phyloP scores from a whole-genome alignment of 2,329 filamentous ascomycete species.

The Stachybotrys elegans region DNA sequence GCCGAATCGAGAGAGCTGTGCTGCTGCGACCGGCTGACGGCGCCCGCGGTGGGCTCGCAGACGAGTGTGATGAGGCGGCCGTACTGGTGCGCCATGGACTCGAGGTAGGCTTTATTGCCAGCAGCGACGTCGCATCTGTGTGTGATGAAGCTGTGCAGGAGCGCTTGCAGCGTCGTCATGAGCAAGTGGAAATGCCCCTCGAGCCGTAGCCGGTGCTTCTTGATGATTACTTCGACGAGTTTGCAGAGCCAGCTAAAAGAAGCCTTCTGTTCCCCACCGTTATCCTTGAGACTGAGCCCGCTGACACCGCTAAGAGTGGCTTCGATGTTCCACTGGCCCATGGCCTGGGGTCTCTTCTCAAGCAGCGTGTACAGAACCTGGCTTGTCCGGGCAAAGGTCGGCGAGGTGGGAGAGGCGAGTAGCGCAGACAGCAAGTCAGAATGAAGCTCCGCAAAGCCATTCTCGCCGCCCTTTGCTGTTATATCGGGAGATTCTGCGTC shows the following conservation, averaged over 20 bases:
- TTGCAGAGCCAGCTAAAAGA: slow-evolving; percentile 45
- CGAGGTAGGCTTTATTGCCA: slow-evolving; percentile 23
- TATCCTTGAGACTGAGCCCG: slow-evolving; percentile 23
- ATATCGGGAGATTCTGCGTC: slow-evolving; percentile 24
- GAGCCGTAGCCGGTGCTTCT: slow-evolving; percentile 55
- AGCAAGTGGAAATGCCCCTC: slow-evolving; percentile 59
- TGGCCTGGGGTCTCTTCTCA: slow-evolving; percentile 42
- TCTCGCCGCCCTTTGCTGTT: slow-evolving; percentile 19
- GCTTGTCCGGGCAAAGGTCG: slow-evolving; percentile 32
- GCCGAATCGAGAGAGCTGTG: slow-evolving; percentile 50
- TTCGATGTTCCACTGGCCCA: slow-evolving; percentile 57
- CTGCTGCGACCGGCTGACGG: slow-evolving; percentile 43
- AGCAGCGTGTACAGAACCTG: slow-evolving; percentile 40
- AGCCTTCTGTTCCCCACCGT: slow-evolving; percentile 22
- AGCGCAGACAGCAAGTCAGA: slow-evolving; percentile 33
- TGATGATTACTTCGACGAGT: slow-evolving; percentile 51
- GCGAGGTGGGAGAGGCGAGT: slow-evolving; percentile 17
- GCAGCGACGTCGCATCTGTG: slow-evolving; percentile 16
- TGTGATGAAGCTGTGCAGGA: slow-evolving; percentile 49
- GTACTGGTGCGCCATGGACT: slow-evolving; percentile 45
- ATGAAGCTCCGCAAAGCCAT: slow-evolving; percentile 36
- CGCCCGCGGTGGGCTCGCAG: slow-evolving; percentile 53
- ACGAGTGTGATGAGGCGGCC: slow-evolving; percentile 53
- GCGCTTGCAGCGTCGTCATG: slow-evolving; percentile 46
- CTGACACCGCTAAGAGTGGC: slow-evolving; percentile 42